A percentile compares a stretch with the other conserved stretches of the same genome.
Evolutionary conservation across 2,329 filamentous ascomycete species (phyloP).

Genomic region (Pseudophaeomoniella oleicola): DNA sequence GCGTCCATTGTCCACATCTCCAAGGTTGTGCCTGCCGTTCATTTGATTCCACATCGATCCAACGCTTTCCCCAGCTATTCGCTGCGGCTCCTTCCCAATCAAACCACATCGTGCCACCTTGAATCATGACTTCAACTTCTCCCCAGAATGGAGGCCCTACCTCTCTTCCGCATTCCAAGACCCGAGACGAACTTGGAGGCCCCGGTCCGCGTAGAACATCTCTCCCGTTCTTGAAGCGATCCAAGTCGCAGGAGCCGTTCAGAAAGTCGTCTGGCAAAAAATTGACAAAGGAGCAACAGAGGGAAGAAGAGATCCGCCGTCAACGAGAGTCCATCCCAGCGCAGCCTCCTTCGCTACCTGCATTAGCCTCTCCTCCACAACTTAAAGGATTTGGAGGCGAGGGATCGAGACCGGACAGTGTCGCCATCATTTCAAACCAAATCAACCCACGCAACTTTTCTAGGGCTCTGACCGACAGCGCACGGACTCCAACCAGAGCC

Average conservation of each 20-base stretch:
- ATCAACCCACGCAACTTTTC: conserved; percentile 7
- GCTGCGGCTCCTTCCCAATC: too few relatives aligned
- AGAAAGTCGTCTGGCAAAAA: conserved; percentile 27
- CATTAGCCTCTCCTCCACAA: conserved; percentile 29
- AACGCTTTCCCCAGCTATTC: too few relatives aligned
- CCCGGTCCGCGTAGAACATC: conserved; percentile 29
- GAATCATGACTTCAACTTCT: too few relatives aligned
- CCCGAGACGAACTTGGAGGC: not conserved
- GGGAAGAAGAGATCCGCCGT: conserved; percentile 38
- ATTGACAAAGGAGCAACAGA: conserved; percentile 21
- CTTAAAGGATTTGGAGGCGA: conserved; percentile 50
- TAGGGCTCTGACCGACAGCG: conserved; percentile 18
- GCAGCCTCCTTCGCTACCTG: conserved; percentile 41
- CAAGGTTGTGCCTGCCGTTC: not conserved
- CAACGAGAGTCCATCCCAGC: conserved; percentile 43
- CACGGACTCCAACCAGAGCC: conserved; percentile 24
- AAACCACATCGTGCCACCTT: too few relatives aligned
- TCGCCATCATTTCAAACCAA: conserved; percentile 42
- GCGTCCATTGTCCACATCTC: too few relatives aligned
- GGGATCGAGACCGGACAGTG: conserved; percentile 44
- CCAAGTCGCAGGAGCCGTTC: conserved; percentile 50
- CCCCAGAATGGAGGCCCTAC: not conserved
- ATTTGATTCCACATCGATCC: not conserved
- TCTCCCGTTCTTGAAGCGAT: conserved; percentile 48
- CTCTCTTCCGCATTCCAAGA: not conserved